Conservation (phyloP, 106 monocot species). For the Acorus calamus region DNA sequence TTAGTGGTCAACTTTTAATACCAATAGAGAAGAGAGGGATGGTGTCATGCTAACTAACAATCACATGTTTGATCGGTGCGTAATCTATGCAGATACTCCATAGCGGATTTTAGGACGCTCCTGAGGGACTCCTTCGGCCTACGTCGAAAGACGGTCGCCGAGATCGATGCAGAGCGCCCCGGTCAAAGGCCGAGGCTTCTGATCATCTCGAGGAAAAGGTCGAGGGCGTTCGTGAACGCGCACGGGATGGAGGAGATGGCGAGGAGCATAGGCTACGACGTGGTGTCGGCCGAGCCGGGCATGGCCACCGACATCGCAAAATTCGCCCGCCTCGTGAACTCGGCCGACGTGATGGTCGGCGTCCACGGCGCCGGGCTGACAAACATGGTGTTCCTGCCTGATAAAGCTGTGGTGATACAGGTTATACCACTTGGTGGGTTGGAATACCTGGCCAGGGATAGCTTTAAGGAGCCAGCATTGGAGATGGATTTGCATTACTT, state of each 20-base stretch:
- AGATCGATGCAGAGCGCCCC: neutral
- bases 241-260: slow-evolving; percentile 47
- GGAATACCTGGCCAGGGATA: slow-evolving; percentile 33
- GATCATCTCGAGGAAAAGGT: slow-evolving; percentile 44
- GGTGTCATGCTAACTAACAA: no score
- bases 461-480: slow-evolving; percentile 26
- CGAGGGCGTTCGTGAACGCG: slow-evolving; percentile 39
- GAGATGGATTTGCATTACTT: slow-evolving; percentile 52
- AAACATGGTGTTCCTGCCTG: slow-evolving; percentile 69
- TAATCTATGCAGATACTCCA: slow-evolving; percentile 6
- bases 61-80: no score
- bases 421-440: slow-evolving; percentile 48
- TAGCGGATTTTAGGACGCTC: slow-evolving; percentile 36
- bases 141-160: slow-evolving; percentile 10
- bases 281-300: slow-evolving; percentile 28
- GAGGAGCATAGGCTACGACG: slow-evolving; percentile 49
- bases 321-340: slow-evolving; percentile 62
- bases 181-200: slow-evolving; percentile 31
- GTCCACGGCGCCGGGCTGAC: slow-evolving; percentile 71
- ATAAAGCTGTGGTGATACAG: slow-evolving; percentile 52
- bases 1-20: no score
- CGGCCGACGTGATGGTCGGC: slow-evolving; percentile 70
- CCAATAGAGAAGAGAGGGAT: no score
- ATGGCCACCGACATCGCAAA: slow-evolving; percentile 23
- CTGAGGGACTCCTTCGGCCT: slow-evolving; percentile 34